phyloP scores from a whole-genome alignment of 2,329 filamentous ascomycete species.

The Aspergillus pseudoglaucus region DNA sequence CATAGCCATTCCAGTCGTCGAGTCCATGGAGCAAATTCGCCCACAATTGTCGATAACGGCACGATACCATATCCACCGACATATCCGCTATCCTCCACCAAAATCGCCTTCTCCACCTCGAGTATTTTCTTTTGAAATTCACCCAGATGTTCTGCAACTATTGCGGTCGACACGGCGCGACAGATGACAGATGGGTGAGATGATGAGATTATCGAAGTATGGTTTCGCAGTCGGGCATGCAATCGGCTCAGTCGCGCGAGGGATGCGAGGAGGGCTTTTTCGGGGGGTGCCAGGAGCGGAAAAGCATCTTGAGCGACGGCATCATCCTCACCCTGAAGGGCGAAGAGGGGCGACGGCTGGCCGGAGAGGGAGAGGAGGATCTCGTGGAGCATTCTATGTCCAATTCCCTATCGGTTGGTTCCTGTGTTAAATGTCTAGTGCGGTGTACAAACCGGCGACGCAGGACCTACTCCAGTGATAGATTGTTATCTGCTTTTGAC shows the following conservation, averaged over 20 bases:
- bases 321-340: constrained; percentile 43
- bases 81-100: constrained; percentile 67
- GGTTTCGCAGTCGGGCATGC: constrained; percentile 64
- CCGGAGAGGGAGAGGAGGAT: constrained; percentile 94
- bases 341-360: constrained; percentile 82
- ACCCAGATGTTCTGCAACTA: constrained; percentile 67
- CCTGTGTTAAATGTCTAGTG: no score
- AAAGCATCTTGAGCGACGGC: constrained; percentile 46
- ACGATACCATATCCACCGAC: constrained; percentile 94
- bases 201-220: constrained; percentile 60
- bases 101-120: constrained; percentile 71
- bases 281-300: constrained; percentile 62
- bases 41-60: constrained; percentile 75
- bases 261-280: constrained; percentile 71
- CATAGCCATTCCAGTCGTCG: constrained; percentile 81
- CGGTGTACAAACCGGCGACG: not conserved
- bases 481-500: constrained; percentile 17
- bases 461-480: constrained; percentile 19
- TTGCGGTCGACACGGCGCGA: constrained; percentile 74
- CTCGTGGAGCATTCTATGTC: constrained; percentile 81
- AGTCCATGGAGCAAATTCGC: constrained; percentile 81
- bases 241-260: constrained; percentile 71
- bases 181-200: constrained; percentile 76
- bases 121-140: constrained; percentile 79
- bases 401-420: constrained; percentile 12